Evolutionary conservation across 2,329 filamentous ascomycete species (phyloP).

Genomic region (Sporothrix globosa): DNA sequence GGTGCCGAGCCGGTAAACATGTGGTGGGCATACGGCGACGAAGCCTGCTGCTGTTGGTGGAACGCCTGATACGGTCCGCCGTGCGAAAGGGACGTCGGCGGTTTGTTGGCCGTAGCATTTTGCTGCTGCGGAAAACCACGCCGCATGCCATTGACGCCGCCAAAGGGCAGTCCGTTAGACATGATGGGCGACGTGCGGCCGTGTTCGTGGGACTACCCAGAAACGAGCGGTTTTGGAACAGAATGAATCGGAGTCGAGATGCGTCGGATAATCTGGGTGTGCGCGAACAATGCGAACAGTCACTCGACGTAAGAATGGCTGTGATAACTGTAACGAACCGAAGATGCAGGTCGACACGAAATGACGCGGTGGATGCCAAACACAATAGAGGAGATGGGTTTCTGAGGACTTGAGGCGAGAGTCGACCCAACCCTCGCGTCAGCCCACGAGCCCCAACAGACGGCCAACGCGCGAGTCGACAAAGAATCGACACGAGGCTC

Average conservation of each 20-base stretch:
- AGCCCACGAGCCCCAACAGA: constrained; percentile 23
- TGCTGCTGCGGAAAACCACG: constrained; percentile 48
- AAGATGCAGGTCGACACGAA: not conserved
- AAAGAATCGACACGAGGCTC: constrained; percentile 3
- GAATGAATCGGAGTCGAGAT: constrained; percentile 25
- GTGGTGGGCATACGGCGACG: constrained; percentile 54
- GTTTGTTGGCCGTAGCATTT: constrained; percentile 52
- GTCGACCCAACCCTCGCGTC: constrained; percentile 11
- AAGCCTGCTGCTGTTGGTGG: constrained; percentile 52
- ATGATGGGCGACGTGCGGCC: constrained; percentile 38
- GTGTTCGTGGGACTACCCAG: not conserved
- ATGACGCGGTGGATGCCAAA: constrained; percentile 14
- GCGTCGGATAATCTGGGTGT: not conserved
- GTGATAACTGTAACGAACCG: not conserved
- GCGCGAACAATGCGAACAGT: not conserved
- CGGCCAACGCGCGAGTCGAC: constrained; percentile 13
- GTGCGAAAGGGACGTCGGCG: constrained; percentile 58
- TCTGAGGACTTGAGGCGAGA: not conserved
- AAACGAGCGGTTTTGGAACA: constrained; percentile 12
- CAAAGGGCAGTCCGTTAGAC: constrained; percentile 57
- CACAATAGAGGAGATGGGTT: not conserved
- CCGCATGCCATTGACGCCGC: constrained; percentile 51
- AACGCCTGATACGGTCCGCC: constrained; percentile 58
- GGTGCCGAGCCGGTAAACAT: constrained; percentile 55
- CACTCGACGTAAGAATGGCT: not conserved